Base-by-base conservation (phyloP, 805 yeast species). In the Metahyphopichia silvanorum region DNA sequence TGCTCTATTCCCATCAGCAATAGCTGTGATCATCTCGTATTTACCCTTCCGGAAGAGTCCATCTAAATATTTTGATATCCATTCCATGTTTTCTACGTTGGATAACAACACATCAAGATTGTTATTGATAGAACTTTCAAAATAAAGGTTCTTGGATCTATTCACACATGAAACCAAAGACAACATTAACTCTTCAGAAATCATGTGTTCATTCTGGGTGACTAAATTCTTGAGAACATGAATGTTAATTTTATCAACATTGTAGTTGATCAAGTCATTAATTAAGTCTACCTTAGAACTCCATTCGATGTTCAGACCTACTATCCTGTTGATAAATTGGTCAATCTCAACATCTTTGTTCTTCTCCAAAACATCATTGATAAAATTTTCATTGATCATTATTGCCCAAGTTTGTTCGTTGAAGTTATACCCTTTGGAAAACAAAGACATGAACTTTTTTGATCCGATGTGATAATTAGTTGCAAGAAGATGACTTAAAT, bases 381-480 rank as follows among this genome's bases (percentile, higher is more conserved):
- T 43, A 32, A 64, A 63, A 10, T 46, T 44, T 16, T 50, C 46
- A 30, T 53, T 63, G 16, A 63, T 43, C 3, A 66, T 27, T 6
- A 55, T 48, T 3, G 37, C 42, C 61, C 69, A 59, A 3, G 71
- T 65, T 5, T 35, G 34, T 5, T 45, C 29, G 14, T 46, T 50
- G 44, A 66, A 66, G 6, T 47, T 47, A 23, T 47, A 51, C 0
- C 68, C 68, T n/a, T 49, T 48, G 8, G 40, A 38, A 38, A 63
- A 60, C 4, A 38, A 37, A 9, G 49, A 48, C 4, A 59, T 25
- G 32, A 66, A 66, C 32, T 36, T 39, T 6, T 35, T 33, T 2
- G 39, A 29, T 2, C 69, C 71, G 1, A 39, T 25, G 1, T 51
- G 32, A 25, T 50, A 49, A 35, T 58, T 51, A 5, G 57, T 44